Conservation (phyloP, 2,329 filamentous ascomycete species). For the Alternaria viburni region DNA sequence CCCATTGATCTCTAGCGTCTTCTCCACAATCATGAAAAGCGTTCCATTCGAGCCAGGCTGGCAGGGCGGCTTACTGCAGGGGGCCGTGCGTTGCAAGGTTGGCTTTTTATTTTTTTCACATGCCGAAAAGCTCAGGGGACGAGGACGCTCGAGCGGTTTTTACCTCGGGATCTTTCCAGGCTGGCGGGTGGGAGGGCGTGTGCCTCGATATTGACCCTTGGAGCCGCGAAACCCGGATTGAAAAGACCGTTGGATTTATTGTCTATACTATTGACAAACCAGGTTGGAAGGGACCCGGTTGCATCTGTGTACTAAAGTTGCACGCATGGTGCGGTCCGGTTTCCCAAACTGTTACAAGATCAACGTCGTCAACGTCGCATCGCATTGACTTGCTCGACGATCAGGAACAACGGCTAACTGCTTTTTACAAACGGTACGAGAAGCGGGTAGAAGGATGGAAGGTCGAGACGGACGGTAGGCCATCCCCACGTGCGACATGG, state of each 20-base stretch:
- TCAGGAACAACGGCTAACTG: background rate
- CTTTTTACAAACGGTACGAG: conserved; percentile 4
- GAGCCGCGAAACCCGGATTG: conserved; percentile 9
- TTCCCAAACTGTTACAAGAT: background rate
- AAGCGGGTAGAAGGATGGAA: conserved; percentile 4
- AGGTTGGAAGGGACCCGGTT: background rate
- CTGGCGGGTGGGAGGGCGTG: conserved; percentile 3
- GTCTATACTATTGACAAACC: conserved; percentile 1
- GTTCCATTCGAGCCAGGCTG: conserved; percentile 4
- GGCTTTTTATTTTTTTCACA: conserved; percentile 6
- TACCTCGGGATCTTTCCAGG: conserved; percentile 22
- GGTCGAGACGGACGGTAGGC: background rate
- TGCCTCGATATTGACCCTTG: conserved; percentile 8
- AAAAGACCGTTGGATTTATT: background rate
- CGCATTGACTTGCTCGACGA: background rate
- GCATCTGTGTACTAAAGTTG: background rate
- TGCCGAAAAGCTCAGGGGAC: background rate
- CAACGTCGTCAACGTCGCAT: conserved; percentile 3
- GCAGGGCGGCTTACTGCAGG: background rate
- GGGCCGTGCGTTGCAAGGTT: conserved; percentile 1
- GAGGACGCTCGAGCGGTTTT: conserved; percentile 5
- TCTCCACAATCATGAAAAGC: conserved; percentile 10
- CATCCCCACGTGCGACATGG: conserved; percentile 5
- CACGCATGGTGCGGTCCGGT: conserved; percentile 1
- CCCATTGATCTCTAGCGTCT: conserved; percentile 5